Percentiles rank a stretch among this genome's conserved stretches.
These are phyloP conservation scores for Kwoniella newhampshirensis DNA, from an alignment of 768 basidiomycete species.

Conservation along the genomic window DNA sequence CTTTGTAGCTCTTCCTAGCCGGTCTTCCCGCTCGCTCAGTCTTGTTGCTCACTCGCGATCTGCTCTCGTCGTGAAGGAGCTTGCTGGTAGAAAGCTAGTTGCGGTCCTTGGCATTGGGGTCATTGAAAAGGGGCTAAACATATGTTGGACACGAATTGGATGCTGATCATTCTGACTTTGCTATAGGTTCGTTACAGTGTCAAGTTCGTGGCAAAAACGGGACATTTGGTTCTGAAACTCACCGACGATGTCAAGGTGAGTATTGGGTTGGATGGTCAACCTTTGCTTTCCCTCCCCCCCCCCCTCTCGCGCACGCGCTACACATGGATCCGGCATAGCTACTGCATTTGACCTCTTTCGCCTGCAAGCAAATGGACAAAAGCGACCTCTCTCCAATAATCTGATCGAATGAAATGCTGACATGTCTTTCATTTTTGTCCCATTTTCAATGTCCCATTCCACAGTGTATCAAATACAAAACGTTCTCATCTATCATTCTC, in stretches of 20 bases:
- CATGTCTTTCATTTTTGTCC: neutral
- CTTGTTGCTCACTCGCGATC: no score
- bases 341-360: no score
- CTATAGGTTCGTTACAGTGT: slow-evolving; percentile 80
- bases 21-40: no score
- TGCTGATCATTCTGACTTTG: neutral
- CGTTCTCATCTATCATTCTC: slow-evolving; percentile 87
- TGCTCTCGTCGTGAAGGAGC: neutral
- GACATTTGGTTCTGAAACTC: slow-evolving; percentile 86
- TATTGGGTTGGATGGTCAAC: slow-evolving; percentile 19
- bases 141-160: neutral
- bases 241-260: slow-evolving; percentile 85
- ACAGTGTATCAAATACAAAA: slow-evolving; percentile 95
- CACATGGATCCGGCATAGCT: no score
- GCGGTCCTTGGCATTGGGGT: neutral
- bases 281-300: neutral
- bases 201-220: slow-evolving; percentile 84
- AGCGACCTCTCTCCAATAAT: no score
- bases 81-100: neutral
- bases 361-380: no score
- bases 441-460: neutral
- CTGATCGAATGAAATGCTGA: no score
- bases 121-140: neutral
- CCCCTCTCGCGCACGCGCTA: no score
- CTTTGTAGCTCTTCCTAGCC: no score